A percentile compares a stretch with the other conserved stretches of the same genome.
phyloP scores from a whole-genome alignment of 441 rosid genomes.

The Corymbia citriodora region DNA sequence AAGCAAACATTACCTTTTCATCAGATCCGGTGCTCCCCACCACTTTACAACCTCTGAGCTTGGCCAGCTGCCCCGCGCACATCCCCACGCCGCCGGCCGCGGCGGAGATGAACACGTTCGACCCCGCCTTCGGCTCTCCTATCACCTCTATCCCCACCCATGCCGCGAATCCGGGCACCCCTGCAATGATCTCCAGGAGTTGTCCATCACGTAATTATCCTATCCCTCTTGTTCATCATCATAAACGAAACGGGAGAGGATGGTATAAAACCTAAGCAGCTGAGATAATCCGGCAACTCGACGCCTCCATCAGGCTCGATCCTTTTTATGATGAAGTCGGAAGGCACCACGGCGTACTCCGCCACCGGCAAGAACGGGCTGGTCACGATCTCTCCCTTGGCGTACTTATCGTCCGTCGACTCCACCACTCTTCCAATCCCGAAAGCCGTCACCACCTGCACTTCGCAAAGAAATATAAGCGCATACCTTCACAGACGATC shows the following conservation, averaged over 20 bases:
- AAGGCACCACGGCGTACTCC: conserved; percentile 23
- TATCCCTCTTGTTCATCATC: neutral
- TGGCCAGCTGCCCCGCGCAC: conserved; percentile 46
- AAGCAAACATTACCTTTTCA: conserved; percentile 22
- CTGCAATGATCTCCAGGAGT: neutral
- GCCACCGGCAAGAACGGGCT: conserved; percentile 14
- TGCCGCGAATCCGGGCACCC: conserved; percentile 41
- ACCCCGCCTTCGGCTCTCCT: conserved; percentile 30
- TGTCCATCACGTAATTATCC: neutral
- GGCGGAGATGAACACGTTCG: conserved; percentile 37
- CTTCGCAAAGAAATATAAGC: neutral
- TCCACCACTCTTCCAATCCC: conserved; percentile 31
- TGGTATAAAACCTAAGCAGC: conserved; percentile 19
- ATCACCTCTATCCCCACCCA: conserved; percentile 38
- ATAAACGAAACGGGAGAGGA: neutral
- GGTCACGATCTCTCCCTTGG: conserved; percentile 18
- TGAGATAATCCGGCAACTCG: conserved; percentile 20
- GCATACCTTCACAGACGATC: neutral
- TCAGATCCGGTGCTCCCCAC: conserved; percentile 46
- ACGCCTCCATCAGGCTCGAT: conserved; percentile 15
- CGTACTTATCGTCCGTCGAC: conserved; percentile 21
- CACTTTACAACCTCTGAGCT: conserved; percentile 42
- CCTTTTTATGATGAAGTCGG: conserved; percentile 7
- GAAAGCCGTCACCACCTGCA: conserved; percentile 17
- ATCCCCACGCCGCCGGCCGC: conserved; percentile 53